These are phyloP conservation scores for Scleroderma citrinum DNA, from an alignment of 768 basidiomycete genomes.

Conservation along the genomic window DNA sequence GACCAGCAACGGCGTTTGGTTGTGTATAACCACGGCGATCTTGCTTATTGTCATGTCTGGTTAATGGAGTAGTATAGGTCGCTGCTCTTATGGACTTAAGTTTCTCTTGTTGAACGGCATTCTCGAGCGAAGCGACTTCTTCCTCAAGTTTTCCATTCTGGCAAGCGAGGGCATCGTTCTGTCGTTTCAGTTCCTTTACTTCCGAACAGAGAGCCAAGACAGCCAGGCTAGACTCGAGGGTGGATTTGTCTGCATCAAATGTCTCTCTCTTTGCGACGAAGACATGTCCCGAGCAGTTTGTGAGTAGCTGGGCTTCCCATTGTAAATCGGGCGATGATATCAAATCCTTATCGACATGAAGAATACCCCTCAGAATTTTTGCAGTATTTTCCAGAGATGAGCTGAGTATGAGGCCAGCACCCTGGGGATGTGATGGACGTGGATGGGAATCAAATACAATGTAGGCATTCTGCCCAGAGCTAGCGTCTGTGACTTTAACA, in stretches of 20 bases:
- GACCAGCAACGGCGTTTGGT: conserved; percentile 18
- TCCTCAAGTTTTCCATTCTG: conserved; percentile 24
- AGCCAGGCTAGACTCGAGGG: conserved; percentile 46
- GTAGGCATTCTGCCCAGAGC: conserved; percentile 32
- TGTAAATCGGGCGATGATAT: conserved; percentile 40
- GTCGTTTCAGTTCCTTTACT: conserved; percentile 31
- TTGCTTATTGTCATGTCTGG: neutral
- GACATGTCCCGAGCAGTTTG: conserved; percentile 54
- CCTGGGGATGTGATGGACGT: conserved; percentile 50
- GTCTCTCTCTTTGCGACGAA: conserved; percentile 33
- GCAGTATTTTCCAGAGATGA: conserved; percentile 40
- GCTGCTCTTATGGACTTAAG: neutral
- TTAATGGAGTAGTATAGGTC: neutral
- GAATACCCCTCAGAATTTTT: conserved; percentile 38
- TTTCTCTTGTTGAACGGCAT: conserved; percentile 10
- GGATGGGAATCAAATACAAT: conserved; percentile 67
- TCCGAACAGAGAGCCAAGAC: conserved; percentile 40
- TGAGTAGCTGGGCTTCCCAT: conserved; percentile 63
- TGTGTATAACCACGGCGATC: neutral
- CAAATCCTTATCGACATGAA: conserved; percentile 43
- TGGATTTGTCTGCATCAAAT: conserved; percentile 23
- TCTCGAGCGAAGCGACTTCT: conserved; percentile 17
- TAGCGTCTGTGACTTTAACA: conserved; percentile 28
- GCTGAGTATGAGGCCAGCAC: conserved; percentile 54
- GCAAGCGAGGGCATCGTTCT: conserved; percentile 19